These are phyloP conservation scores for Stemphylium vesicarium DNA, from an alignment of 2,329 filamentous ascomycete species.

Conservation along the genomic window DNA sequence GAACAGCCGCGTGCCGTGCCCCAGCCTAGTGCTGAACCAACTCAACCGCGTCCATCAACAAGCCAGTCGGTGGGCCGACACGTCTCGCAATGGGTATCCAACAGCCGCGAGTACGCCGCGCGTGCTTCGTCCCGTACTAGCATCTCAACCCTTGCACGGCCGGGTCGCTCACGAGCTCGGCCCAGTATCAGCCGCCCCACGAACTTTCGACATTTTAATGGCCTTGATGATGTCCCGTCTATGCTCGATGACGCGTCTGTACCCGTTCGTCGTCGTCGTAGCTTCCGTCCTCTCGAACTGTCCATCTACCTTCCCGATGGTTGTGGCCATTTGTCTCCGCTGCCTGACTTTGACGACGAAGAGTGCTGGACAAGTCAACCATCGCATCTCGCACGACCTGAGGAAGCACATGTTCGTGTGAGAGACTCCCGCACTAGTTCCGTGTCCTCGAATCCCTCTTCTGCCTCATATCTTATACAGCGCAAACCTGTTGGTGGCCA, in stretches of 20 bases:
- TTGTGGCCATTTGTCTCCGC: constrained; percentile 43
- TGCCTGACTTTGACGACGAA: constrained; percentile 47
- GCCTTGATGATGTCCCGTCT: constrained; percentile 39
- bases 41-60: constrained; percentile 40
- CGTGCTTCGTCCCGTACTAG: constrained; percentile 46
- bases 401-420: constrained; percentile 42
- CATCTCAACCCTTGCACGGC: constrained; percentile 39
- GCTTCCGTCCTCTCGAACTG: constrained; percentile 49
- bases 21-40: constrained; percentile 39
- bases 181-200: constrained; percentile 47
- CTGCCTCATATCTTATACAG: constrained; percentile 37
- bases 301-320: constrained; percentile 48
- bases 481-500: constrained; percentile 42
- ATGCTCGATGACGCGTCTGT: constrained; percentile 42
- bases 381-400: constrained; percentile 39
- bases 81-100: constrained; percentile 47
- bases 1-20: constrained; percentile 40
- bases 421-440: constrained; percentile 38
- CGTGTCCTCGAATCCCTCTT: constrained; percentile 33
- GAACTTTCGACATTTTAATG: constrained; percentile 46
- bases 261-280: constrained; percentile 41
- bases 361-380: constrained; percentile 35
- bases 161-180: constrained; percentile 42
- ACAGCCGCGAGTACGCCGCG: constrained; percentile 43
- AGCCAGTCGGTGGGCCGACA: constrained; percentile 45